Conservation (phyloP, 257 asterid species). For the Nicotiana tabacum region DNA sequence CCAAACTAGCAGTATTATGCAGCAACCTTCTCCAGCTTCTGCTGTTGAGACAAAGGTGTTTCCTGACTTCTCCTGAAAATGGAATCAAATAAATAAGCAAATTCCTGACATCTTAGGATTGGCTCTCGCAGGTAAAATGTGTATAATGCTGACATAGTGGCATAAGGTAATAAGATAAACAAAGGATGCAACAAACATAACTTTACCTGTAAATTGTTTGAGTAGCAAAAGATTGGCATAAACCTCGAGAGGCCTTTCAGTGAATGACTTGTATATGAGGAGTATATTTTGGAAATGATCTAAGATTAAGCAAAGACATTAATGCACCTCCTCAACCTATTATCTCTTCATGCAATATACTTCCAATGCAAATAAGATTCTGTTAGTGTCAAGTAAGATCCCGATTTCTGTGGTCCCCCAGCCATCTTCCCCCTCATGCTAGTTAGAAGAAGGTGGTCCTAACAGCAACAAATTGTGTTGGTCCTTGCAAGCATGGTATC, state of each 20-base stretch:
- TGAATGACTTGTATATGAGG: background rate
- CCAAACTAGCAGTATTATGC: constrained; percentile 23
- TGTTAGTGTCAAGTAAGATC: background rate
- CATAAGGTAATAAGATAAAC: background rate
- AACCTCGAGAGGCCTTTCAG: background rate
- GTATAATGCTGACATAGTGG: background rate
- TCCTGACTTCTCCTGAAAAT: constrained; percentile 44
- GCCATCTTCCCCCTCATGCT: background rate
- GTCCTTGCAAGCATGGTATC: background rate
- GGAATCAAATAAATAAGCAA: background rate
- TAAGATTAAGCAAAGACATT: background rate
- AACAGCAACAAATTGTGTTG: background rate
- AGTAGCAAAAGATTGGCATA: background rate
- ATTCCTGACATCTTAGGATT: background rate
- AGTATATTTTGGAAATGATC: background rate
- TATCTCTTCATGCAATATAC: background rate
- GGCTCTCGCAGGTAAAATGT: background rate
- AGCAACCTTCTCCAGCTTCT: constrained; percentile 31
- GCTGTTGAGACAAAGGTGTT: constrained; percentile 6
- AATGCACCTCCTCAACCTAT: background rate
- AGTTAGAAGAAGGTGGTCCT: background rate
- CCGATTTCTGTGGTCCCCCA: background rate
- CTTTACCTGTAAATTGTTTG: background rate
- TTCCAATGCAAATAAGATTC: background rate
- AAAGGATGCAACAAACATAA: background rate